A percentile compares a stretch with the other conserved stretches of the same genome.
Evolutionary conservation across 1,284 basidiomycete species (phyloP).

Genomic region (Laetiporus sulphureus): DNA sequence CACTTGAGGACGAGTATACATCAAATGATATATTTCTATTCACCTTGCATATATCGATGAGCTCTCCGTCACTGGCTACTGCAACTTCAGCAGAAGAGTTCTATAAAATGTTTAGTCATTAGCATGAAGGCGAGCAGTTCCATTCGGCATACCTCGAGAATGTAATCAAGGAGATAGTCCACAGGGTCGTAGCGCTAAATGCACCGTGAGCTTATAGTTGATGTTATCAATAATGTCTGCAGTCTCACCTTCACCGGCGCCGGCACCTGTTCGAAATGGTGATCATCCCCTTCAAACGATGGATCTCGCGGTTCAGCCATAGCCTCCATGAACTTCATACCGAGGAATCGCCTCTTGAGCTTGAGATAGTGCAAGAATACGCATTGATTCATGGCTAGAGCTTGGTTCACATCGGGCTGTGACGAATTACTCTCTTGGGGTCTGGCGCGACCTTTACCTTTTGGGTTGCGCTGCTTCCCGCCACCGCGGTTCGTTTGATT

Average conservation of each 20-base stretch:
- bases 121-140: no score
- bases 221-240: slow-evolving; percentile 1
- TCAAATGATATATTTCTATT: no score
- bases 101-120: slow-evolving; percentile 1
- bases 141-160: slow-evolving; percentile 10
- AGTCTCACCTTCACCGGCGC: slow-evolving; percentile 1
- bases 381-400: slow-evolving; percentile 2
- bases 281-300: no score
- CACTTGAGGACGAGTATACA: neutral
- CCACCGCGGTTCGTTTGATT: no score
- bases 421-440: neutral
- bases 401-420: no score
- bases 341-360: slow-evolving; percentile 12
- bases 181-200: slow-evolving; percentile 14
- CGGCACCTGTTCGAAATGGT: neutral
- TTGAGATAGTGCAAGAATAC: slow-evolving; percentile 20
- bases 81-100: slow-evolving; percentile 12
- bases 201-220: neutral
- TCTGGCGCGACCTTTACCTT: neutral
- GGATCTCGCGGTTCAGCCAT: slow-evolving; percentile 12
- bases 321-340: slow-evolving; percentile 8
- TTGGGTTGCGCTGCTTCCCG: neutral
- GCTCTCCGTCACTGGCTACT: slow-evolving; percentile 13
- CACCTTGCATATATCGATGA: slow-evolving; percentile 11
- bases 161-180: slow-evolving; percentile 14